These are phyloP conservation scores for Glarea lozoyensis DNA, from an alignment of 495 filamentous ascomycete genomes.

Conservation along the genomic window DNA sequence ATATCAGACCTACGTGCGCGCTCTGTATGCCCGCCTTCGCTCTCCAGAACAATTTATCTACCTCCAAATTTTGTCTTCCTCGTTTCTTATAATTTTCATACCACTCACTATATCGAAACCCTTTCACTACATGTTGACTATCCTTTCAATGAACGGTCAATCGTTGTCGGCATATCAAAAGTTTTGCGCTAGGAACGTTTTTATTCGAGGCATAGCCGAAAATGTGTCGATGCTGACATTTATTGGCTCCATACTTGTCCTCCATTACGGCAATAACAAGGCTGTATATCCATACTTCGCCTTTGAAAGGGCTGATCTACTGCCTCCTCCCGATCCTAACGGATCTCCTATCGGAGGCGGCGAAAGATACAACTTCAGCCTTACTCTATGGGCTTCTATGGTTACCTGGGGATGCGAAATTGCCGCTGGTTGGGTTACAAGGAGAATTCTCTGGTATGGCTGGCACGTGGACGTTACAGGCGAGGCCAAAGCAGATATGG, in stretches of 20 bases:
- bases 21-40: conserved; percentile 54
- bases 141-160: conserved; percentile 40
- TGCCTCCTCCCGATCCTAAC: background rate
- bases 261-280: conserved; percentile 55
- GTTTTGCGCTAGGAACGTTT: conserved; percentile 49
- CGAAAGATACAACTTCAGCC: conserved; percentile 41
- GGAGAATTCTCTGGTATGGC: conserved; percentile 40
- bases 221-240: conserved; percentile 59
- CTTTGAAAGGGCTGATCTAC: conserved; percentile 32
- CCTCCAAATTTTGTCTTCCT: conserved; percentile 48
- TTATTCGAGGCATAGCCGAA: conserved; percentile 52
- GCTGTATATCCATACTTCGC: conserved; percentile 52
- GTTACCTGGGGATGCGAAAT: conserved; percentile 57
- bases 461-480: conserved; percentile 48
- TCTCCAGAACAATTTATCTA: conserved; percentile 49
- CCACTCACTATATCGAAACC: conserved; percentile 50
- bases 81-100: conserved; percentile 47
- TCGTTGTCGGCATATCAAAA: conserved; percentile 51
- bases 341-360: conserved; percentile 20
- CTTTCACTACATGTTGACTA: conserved; percentile 39
- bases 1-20: conserved; percentile 62
- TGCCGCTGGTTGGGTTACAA: conserved; percentile 44
- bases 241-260: conserved; percentile 46
- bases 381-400: conserved; percentile 50
- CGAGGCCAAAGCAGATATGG: conserved; percentile 50